Evolutionary conservation across 2,329 filamentous ascomycete genomes (phyloP), one percentile per base, ranked within the genome.

Genomic region (Aspergillus hiratsukae): DNA sequence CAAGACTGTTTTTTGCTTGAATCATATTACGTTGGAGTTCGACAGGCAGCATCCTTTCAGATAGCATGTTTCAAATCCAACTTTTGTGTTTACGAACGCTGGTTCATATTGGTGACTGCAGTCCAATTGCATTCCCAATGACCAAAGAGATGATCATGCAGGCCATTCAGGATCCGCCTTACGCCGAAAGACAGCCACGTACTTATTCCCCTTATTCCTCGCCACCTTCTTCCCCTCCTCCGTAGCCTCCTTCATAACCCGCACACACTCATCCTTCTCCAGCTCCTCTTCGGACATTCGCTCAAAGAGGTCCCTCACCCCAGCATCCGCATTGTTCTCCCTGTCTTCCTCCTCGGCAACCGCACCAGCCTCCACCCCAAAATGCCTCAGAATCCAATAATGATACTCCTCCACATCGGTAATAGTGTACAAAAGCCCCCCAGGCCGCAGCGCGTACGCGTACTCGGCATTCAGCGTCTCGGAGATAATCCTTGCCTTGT

Each of bases 211-310:
- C 45, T 89, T 85, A 75, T 97, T 96, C 70, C 94, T 84, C 65
- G 87, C 85, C 14, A 99, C 94, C 78, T 99, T 99, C 80, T 96
- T 97, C 35, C 92, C 91, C 78, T 99, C 95, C 74, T 99, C 94
- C 3, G 95, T 99, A 76, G 94, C 91, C 37, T 81, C 76, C 60
- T 80, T 80, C 84, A 87, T 87, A 63, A 81, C 78, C 67, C 76
- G 79, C 63, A 87, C 84, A 65, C 86, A 88, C 10, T 75, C 79
- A 55, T 80, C 82, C 7, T 75, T 79, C 3, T 83, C 73, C 3
- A 83, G 77, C n/a, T 81, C 76, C 53, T 75, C 75, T 49, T 80
- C 83, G 0, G 81, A 65, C 4, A 97, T 80, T 59, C 90, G 80
- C 76, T 91, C 88, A 74, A 96, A 97, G 49, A 89, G 83, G 58